These are phyloP conservation scores for Cryphonectria nitschkei DNA, from an alignment of 2,329 filamentous ascomycete genomes.

Conservation along the genomic window DNA sequence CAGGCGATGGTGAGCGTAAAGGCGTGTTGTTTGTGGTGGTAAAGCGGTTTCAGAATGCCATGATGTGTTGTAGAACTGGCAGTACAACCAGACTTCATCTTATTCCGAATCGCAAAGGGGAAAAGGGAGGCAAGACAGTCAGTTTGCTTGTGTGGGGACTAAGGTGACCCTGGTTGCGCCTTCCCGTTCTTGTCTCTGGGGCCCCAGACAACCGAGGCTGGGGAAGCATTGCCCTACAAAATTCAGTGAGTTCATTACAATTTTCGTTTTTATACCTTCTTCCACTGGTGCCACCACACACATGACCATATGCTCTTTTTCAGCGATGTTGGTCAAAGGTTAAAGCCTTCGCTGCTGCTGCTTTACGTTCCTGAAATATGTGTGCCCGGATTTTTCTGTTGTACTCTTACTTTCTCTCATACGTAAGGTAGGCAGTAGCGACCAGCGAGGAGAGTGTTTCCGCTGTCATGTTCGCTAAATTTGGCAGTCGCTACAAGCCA, in stretches of 20 bases:
- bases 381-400: too few species aligned
- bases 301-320: not conserved
- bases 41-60: not conserved
- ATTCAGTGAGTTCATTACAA: not conserved
- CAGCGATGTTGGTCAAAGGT: too few species aligned
- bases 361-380: too few species aligned
- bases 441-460: too few species aligned
- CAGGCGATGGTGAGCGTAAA: not conserved
- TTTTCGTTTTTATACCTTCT: not conserved
- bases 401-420: not conserved
- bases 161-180: not conserved
- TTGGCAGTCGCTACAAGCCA: too few species aligned
- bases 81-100: not conserved
- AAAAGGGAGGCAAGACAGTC: not conserved
- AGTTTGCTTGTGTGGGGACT: not conserved
- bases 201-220: slow-evolving; percentile 1
- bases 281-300: not conserved
- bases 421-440: too few species aligned
- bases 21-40: not conserved
- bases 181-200: not conserved
- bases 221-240: not conserved
- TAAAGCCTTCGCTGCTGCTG: too few species aligned
- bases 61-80: not conserved
- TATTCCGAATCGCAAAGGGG: not conserved
- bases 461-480: too few species aligned